phyloP scores from a whole-genome alignment of 768 basidiomycete species.

The Xerocomus brunneocitrinus region DNA sequence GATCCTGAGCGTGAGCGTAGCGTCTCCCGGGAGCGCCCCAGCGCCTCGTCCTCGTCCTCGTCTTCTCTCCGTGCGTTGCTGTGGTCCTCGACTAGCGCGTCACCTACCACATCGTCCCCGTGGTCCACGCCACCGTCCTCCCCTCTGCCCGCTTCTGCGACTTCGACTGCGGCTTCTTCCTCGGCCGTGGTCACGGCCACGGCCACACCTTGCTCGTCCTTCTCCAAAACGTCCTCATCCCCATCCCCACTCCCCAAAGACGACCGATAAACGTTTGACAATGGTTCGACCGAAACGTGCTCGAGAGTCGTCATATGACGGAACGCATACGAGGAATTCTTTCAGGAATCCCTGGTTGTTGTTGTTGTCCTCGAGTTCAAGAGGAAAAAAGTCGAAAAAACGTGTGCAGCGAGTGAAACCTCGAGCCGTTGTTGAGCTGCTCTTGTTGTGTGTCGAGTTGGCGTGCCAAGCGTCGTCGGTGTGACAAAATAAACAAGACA shows the following conservation, averaged over 20 bases:
- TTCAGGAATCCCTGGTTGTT: background rate
- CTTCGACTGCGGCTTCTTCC: background rate
- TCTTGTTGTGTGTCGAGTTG: background rate
- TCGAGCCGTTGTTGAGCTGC: background rate
- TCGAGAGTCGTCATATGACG: slow-evolving; percentile 27
- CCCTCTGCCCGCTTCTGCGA: no score
- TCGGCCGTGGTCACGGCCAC: background rate
- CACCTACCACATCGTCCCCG: background rate
- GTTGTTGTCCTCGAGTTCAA: no score
- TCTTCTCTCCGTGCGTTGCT: background rate
- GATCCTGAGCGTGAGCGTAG: slow-evolving; percentile 5
- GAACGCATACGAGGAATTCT: slow-evolving; percentile 14
- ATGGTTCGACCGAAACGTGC: slow-evolving; percentile 18
- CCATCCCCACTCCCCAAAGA: slow-evolving; percentile 2
- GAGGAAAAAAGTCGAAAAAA: background rate
- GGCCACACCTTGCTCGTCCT: no score
- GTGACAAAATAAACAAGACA: background rate
- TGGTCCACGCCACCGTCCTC: no score
- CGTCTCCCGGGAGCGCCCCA: background rate
- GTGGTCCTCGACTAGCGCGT: background rate
- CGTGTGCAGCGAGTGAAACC: background rate
- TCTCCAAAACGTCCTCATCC: slow-evolving; percentile 8
- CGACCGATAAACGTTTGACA: background rate
- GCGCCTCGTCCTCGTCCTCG: background rate
- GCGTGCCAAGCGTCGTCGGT: background rate